Base-by-base conservation (phyloP, 495 filamentous ascomycete species). In the Annulohypoxylon moriforme region DNA sequence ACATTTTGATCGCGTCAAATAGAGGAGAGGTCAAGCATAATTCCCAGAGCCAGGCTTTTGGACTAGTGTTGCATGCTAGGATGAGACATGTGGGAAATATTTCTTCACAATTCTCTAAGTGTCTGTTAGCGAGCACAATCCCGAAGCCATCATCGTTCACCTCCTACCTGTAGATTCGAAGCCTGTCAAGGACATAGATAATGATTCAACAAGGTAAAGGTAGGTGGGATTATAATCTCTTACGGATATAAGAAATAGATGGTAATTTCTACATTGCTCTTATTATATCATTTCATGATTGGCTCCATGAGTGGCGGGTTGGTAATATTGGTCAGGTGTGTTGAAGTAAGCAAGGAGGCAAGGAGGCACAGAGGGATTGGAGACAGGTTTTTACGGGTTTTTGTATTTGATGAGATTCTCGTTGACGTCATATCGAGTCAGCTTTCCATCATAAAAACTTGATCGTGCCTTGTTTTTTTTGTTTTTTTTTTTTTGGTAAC, bases 381-480 rank as follows among this genome's bases (percentile, higher is more conserved):
- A n/a, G n/a, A n/a, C n/a, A n/a, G n/a, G n/a, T n/a, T n/a, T n/a
- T n/a, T n/a, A n/a, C n/a, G 36, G 36, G 64, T 70, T 70, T 65
- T 11, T 14, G 13, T 52, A 27, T 31, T 59, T n/a, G n/a, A 31
- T 33, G 22, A 4, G 3, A 13, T 24, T 4, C 24, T 6, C 29
- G 24, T 60, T 71, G 68, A 71, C 68, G 68, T 71, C 68, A 71
- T 71, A 27, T 16, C 25, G 27, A 47, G 46, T 29, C 42, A 44
- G 42, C 60, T 24, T 55, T 60, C 27, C 46, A 34, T 36, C 34
- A 11, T 55, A 4, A 60, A 55, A 24, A 29, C 5, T 14, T 20
- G 53, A 18, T 10, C 38, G 22, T 53, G 18, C 44, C 60, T 27
- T 64, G 53, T 59, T 65, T 65, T 56, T 11, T 46, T 14, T 16